phyloP scores from a whole-genome alignment of 352 stramenopile species.

The Phytophthora pisi region DNA sequence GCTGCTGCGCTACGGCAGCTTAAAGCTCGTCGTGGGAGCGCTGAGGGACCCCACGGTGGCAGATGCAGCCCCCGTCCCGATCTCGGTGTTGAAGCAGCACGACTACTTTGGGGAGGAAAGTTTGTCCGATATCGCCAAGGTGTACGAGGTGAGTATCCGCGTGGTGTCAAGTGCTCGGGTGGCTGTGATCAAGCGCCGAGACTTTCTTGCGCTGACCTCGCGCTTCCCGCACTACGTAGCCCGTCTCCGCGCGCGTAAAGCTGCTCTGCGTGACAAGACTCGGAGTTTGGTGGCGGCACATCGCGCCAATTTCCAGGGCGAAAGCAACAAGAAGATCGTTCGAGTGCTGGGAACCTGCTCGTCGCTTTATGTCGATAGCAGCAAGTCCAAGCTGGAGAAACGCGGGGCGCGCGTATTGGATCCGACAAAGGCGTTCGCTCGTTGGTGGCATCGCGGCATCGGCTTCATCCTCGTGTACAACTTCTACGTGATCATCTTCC shows the following conservation, averaged over 20 bases:
- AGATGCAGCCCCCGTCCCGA: conserved; percentile 35
- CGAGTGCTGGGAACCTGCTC: conserved; percentile 44
- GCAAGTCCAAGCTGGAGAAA: conserved; percentile 38
- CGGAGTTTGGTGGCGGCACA: conserved; percentile 28
- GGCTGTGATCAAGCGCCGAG: conserved; percentile 45
- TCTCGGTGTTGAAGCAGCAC: conserved; percentile 55
- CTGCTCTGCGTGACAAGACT: conserved; percentile 23
- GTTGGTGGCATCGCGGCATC: conserved; percentile 66
- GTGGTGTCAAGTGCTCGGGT: conserved; percentile 60
- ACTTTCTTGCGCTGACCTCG: conserved; percentile 43
- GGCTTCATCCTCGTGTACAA: conserved; percentile 59
- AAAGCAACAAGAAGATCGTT: conserved; percentile 51
- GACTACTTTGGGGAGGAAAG: conserved; percentile 74
- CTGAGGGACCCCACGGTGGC: conserved; percentile 13
- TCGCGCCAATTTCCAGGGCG: conserved; percentile 48
- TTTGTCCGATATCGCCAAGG: conserved; percentile 33
- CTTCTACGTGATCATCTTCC: conserved; percentile 57
- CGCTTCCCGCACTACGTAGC: conserved; percentile 50
- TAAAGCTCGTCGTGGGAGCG: conserved; percentile 20
- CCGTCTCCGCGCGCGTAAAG: conserved; percentile 25
- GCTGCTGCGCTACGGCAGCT: conserved; percentile 25
- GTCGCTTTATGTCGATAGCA: conserved; percentile 54
- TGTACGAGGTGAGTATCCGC: conserved; percentile 60
- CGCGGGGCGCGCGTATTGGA: conserved; percentile 42
- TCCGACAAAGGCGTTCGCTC: conserved; percentile 46